phyloP scores from a whole-genome alignment of 768 basidiomycete species.

The Gloeopeniophorella convolvens region DNA sequence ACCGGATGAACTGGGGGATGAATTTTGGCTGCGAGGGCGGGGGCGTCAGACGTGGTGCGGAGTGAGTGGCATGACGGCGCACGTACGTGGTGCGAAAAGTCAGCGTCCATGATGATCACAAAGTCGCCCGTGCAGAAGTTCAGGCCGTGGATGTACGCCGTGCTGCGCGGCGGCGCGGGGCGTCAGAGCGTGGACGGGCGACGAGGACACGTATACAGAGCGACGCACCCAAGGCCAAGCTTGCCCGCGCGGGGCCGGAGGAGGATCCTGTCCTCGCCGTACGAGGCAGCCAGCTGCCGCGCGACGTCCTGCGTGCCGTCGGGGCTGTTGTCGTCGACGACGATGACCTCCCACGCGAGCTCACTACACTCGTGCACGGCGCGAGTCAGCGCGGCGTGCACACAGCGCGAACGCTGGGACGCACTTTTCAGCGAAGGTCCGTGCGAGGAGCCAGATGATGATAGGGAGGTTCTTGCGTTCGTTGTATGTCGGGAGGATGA shows the following conservation, averaged over 20 bases:
- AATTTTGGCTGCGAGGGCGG: conserved; percentile 74
- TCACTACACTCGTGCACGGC: conserved; percentile 37
- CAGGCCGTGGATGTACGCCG: conserved; percentile 88
- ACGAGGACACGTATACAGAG: not conserved
- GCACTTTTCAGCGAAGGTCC: conserved; percentile 70
- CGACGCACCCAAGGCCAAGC: conserved; percentile 74
- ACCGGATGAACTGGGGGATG: conserved; percentile 89
- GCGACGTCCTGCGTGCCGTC: conserved; percentile 92
- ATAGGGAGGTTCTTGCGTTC: conserved; percentile 89
- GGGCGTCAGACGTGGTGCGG: not conserved
- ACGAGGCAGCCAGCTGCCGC: conserved; percentile 63
- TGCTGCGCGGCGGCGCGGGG: conserved; percentile 37
- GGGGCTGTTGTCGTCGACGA: conserved; percentile 90
- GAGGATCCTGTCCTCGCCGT: conserved; percentile 83
- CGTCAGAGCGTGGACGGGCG: no score
- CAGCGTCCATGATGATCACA: conserved; percentile 96
- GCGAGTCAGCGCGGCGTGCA: conserved; percentile 5
- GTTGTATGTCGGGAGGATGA: conserved; percentile 92
- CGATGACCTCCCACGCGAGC: conserved; percentile 80
- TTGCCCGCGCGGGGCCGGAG: conserved; percentile 86
- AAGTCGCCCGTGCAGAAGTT: conserved; percentile 88
- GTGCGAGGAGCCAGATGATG: conserved; percentile 79
- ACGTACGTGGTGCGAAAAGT: conserved; percentile 90
- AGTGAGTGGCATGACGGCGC: not conserved
- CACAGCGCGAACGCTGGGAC: conserved; percentile 23